Conservation (phyloP, 305 asterid species). For the Rubia peregrina region DNA sequence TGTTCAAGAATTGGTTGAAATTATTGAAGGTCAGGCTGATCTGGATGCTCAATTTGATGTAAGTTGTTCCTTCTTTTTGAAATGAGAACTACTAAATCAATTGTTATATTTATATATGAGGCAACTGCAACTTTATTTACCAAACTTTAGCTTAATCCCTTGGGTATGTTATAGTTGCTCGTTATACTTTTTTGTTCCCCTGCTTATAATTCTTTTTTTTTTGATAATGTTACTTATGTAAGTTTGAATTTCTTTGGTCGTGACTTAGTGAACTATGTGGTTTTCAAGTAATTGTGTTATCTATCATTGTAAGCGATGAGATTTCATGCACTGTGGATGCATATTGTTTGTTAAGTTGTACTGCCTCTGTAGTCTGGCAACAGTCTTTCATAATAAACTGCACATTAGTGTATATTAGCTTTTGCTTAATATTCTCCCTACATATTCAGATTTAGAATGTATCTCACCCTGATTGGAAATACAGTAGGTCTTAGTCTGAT, state of each 20-base stretch:
- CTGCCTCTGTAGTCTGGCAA: neutral
- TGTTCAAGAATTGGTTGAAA: constrained; percentile 93
- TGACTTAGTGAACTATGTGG: neutral
- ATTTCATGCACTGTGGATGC: neutral
- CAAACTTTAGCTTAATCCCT: neutral
- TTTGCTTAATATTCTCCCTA: constrained; percentile 4
- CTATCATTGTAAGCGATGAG: neutral
- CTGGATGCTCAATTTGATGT: constrained; percentile 87
- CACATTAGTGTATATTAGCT: neutral
- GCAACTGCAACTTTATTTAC: neutral
- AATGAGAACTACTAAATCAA: neutral
- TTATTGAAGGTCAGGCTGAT: constrained; percentile 96
- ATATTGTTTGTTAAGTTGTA: neutral
- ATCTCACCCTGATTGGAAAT: neutral
- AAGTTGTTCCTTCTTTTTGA: constrained; percentile 28
- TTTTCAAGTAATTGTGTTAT: neutral
- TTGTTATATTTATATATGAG: neutral
- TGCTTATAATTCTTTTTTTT: neutral
- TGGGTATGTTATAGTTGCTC: neutral
- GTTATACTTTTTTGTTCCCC: neutral
- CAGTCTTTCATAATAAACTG: neutral
- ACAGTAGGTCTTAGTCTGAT: constrained; percentile 1
- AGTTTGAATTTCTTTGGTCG: too few relatives aligned
- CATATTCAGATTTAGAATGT: neutral
- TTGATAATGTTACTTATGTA: neutral